Evolutionary conservation across 192 early-diverging fungal species (phyloP), one percentile per base, ranked within the genome.

Genomic region (Coemansia sp.): DNA sequence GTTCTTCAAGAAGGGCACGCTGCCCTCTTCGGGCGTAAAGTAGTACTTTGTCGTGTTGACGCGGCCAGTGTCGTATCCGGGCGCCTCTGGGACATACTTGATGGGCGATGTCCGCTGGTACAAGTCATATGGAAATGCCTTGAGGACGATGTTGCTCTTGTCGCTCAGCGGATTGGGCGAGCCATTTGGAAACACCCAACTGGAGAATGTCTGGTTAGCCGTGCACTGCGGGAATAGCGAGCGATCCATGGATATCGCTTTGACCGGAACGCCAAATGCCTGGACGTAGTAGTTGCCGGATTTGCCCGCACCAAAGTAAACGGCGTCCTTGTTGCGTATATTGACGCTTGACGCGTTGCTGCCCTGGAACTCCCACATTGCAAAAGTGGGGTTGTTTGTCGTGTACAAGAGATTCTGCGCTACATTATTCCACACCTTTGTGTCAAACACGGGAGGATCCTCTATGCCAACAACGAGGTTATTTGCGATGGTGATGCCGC

Each of bases 281-380:
- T 81, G 78, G 14, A 81, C 78, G n/a, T 72, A 81, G 36, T 81
- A 81, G 7, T 67, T 62, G 17, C 65, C 39, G 10, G 61, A 63
- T 27, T 63, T 60, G 0, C 78, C 73, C 1, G 63, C 69, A 12
- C 78, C 78, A 58, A 81, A 81, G 32, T 65, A 69, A 4, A 53
- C 20, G 19, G 54, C 47, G 20, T 43, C 27, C 10, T 60, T 15
- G 37, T 41, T 54, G 17, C 39, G 31, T 17, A 81, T 24, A 39
- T 75, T 75, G 12, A 42, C 24, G 6, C 27, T 29, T 1, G 66
- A 42, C 0, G 38, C 41, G 0, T 47, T 38, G 41, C 27, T 61
- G 19, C 54, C 29, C 54, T 75, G 69, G 11, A 81, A 31, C 32
- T 72, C 63, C 78, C 78, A 81, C 41, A 63, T 66, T 0, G 78